Evolutionary conservation across 257 asterid genomes (phyloP), one percentile per base, ranked within the genome.

Genomic region (Nicotiana benthamiana): DNA sequence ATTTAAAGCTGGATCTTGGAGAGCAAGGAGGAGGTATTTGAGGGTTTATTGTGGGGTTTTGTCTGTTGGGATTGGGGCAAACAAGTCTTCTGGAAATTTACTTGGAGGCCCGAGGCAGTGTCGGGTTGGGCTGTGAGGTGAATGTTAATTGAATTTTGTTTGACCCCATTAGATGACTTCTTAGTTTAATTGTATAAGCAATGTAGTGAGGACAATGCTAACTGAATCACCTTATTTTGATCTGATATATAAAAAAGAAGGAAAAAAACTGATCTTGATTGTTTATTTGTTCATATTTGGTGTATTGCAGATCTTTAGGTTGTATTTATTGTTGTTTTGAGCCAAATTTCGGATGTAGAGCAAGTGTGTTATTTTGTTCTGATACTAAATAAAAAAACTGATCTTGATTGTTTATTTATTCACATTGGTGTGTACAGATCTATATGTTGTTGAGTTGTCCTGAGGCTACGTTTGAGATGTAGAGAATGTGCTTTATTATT

Each of bases 1-100:
- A 81, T 94, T 94, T 43, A 90, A 89, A 83, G 93, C 97, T 3
- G 93, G 90, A 74, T 91, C 92, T n/a, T 95, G 98, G 97, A 87
- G 87, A 84, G 86, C 92, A 22, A 84, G 96, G 82, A 84, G 87
- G 84, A 90, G 97, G 86, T 82, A 13, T 64, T 74, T 95, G 89
- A 95, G 85, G 89, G 97, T 91, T 24, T 89, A 84, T 80, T 95
- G 99, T 28, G 97, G 91, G 13, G 92, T 88, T 82, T 86, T 93
- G 85, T 12, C 72, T 0, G 92, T 95, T 36, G 89, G 82, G 20
- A 11, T 91, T 32, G 80, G 93, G 8, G 36, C 18, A 80, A 87
- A 86, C 57, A 84, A 86, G 8, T 83, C 78, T 26, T 67, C 85
- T 12, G 99, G 97, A 26, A 75, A 86, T 12, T 84, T 95, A 61